Conservation (phyloP, 1,139 yeast genomes). For the Suhomyces choctaworum region DNA sequence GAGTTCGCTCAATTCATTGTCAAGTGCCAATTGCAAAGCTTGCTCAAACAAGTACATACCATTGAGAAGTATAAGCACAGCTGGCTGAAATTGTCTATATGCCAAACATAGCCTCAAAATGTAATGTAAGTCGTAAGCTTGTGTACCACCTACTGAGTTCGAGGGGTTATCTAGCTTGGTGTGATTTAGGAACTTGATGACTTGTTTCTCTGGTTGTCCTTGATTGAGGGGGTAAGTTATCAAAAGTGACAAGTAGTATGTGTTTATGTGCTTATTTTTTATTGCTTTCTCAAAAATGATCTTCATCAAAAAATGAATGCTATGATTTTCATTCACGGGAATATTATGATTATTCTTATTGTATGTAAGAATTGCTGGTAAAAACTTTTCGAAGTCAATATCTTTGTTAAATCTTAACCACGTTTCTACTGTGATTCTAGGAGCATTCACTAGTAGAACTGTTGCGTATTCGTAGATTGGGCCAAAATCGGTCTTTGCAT, state of each 20-base stretch:
- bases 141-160: slow-evolving; percentile 11
- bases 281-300: slow-evolving; percentile 55
- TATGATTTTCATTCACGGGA: slow-evolving; percentile 53
- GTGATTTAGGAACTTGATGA: slow-evolving; percentile 31
- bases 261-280: slow-evolving; percentile 58
- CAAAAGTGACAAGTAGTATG: slow-evolving; percentile 70
- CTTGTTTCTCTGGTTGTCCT: slow-evolving; percentile 32
- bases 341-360: slow-evolving; percentile 44
- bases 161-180: slow-evolving; percentile 21
- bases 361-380: slow-evolving; percentile 77
- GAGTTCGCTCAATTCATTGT: slow-evolving; percentile 58
- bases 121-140: slow-evolving; percentile 64
- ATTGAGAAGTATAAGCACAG: slow-evolving; percentile 68
- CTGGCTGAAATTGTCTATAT: slow-evolving; percentile 58
- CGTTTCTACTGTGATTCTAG: slow-evolving; percentile 68
- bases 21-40: slow-evolving; percentile 74
- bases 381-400: slow-evolving; percentile 56
- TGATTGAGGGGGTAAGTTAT: slow-evolving; percentile 53
- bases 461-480: slow-evolving; percentile 68
- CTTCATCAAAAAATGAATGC: slow-evolving; percentile 61
- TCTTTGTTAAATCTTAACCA: slow-evolving; percentile 64
- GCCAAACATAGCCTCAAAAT: slow-evolving; percentile 72
- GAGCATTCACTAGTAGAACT: slow-evolving; percentile 64
- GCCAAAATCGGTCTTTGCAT: slow-evolving; percentile 27
- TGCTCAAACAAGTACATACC: slow-evolving; percentile 70